Evolutionary conservation across 495 filamentous ascomycete species (phyloP), one percentile per base, ranked within the genome.

Genomic region (Astrothelium subdiscretum): DNA sequence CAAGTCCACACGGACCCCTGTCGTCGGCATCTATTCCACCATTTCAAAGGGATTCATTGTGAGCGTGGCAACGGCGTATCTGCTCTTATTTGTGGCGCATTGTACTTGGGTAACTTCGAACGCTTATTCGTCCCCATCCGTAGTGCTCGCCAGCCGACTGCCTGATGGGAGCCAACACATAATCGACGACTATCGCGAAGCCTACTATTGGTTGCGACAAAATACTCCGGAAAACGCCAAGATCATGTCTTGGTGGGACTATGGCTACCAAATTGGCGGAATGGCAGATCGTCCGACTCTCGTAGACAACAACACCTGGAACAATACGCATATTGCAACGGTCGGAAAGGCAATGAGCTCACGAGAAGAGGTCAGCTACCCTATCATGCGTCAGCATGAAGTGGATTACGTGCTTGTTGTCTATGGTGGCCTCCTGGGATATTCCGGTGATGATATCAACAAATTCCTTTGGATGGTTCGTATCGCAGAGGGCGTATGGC

Each of bases 401-500:
- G 95, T 99, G 12, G 92, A 97, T 74, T 99, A 99, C 68, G 90
- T 99, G 57, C 82, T 99, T 57, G 85, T 99, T 29, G 95, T 99
- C 60, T 99, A 97, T 70, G 95, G 95, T 69, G 95, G 90, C 66
- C 81, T 99, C 57, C 79, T 99, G 24, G 95, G 95, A 62, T 99
- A 99, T 78, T 96, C 91, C n/a, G 95, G 95, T 57, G 95, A 99
- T 70, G 95, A 99, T 71, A 95, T 99, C 81, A 99, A 99, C 79
- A 99, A 99, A 78, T 99, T 99, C 81, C 77, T 99, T 62, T 99
- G 95, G 95, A 99, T 99, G 95, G 94, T 99, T 60, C 85, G 95
- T 71, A 99, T 99, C 67, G 94, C 95, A 42, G 95, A 97, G 75
- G 95, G 95, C 66, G 96, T 99, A 76, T 99, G 95, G 95, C 95